Evolutionary conservation across 441 rosid species (phyloP), one percentile per base, ranked within the genome.

Genomic region (Breynia disticha): DNA sequence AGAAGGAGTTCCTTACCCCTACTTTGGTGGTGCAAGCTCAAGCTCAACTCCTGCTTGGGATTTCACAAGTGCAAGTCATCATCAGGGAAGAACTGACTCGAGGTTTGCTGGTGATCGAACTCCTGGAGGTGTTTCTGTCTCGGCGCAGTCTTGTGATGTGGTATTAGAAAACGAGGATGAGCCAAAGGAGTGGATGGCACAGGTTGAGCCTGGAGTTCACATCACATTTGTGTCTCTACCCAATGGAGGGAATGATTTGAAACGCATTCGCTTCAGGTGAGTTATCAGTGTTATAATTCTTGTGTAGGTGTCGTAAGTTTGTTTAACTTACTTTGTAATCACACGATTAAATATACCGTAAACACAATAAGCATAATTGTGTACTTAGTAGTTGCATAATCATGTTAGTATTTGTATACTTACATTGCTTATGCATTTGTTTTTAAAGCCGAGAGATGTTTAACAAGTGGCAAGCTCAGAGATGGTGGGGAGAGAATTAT

Each of bases 11-110:
- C 90, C 93, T 0, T 87, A 81, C 46, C 87, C 90, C 22, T 90
- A 79, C 69, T 68, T 72, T 39, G 91, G 74, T 53, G 86, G 79
- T 11, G 94, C 83, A 55, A 93, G 97, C 72, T 70, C 95, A 0
- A 81, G 84, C 64, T 90, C 97, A 16, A 94, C 99, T 2, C 97
- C 99, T 19, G 96, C 96, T 48, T 95, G 99, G 99, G 99, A 94
- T 72, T 94, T 93, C 59, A 77, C 88, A 0, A 72, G 65, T 46
- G 28, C 77, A 1, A 50, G 76, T 52, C 82, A 67, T 54, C 73
- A 69, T 56, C 81, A 69, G 14, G 63, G 72, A 15, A 67, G 83
- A 48, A 44, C 74, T 10, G 87, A 79, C 45, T 61, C 96, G 10
- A 76, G 81, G 59, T 81, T 71, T 50, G 65, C 70, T 0, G 86